Conservation (phyloP, 257 asterid species). For the Parsonsia alboflavescens region DNA sequence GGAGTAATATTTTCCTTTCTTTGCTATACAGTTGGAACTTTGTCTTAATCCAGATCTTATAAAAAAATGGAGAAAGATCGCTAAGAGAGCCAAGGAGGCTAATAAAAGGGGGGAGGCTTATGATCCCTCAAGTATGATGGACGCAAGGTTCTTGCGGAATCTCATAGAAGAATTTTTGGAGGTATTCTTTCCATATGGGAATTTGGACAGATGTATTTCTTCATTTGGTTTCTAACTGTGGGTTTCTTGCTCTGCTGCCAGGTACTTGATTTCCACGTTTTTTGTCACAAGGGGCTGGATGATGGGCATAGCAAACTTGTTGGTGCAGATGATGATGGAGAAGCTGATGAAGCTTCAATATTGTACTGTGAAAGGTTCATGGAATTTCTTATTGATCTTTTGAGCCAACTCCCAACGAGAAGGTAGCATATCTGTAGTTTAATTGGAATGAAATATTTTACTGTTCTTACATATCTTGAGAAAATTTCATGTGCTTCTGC, state of each 20-base stretch:
- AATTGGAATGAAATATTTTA: background rate
- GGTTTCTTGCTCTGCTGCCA: constrained; percentile 27
- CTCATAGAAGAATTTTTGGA: constrained; percentile 82
- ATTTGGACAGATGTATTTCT: background rate
- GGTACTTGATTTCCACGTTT: constrained; percentile 85
- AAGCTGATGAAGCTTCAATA: constrained; percentile 62
- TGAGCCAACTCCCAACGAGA: constrained; percentile 98
- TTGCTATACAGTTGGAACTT: constrained; percentile 66
- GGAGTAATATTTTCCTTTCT: constrained; percentile 9
- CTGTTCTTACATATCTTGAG: background rate
- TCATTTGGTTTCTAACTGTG: constrained; percentile 10
- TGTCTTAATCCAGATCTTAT: constrained; percentile 69
- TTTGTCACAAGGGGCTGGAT: constrained; percentile 30
- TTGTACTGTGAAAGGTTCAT: constrained; percentile 93
- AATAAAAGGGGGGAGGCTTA: constrained; percentile 46
- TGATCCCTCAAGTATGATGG: constrained; percentile 55
- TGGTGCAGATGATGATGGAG: constrained; percentile 33
- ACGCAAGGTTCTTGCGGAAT: constrained; percentile 74
- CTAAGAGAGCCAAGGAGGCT: constrained; percentile 70
- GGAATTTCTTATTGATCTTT: constrained; percentile 97
- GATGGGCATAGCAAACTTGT: constrained; percentile 34
- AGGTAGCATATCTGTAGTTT: constrained; percentile 38
- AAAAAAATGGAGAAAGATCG: constrained; percentile 75
- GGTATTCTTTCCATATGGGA: constrained; percentile 36
- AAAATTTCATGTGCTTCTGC: background rate